Percentiles rank a stretch among this genome's conserved stretches.
phyloP scores from a whole-genome alignment of 257 asterid species.

The Ballota nigra region DNA sequence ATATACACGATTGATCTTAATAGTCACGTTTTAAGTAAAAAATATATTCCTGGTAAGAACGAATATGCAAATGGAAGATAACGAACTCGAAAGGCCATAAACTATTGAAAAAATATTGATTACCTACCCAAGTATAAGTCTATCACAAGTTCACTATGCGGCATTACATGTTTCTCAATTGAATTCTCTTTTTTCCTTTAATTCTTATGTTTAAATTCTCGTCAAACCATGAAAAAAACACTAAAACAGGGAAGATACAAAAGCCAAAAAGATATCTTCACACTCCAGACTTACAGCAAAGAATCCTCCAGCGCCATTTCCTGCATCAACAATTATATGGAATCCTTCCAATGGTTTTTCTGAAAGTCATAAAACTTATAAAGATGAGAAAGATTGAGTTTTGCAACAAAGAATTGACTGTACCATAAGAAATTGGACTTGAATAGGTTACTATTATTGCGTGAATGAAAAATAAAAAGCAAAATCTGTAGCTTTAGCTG shows the following conservation, averaged over 20 bases:
- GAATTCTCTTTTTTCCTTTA: neutral
- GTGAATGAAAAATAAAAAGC: neutral
- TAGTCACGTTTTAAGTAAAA: neutral
- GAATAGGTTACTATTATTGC: slow-evolving; percentile 3
- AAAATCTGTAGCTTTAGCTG: neutral
- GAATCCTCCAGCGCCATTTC: slow-evolving; percentile 99
- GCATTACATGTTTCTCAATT: neutral
- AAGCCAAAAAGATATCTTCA: neutral
- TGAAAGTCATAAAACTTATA: slow-evolving; percentile 36
- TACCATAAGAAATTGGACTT: slow-evolving; percentile 14
- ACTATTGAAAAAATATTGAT: neutral
- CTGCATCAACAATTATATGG: slow-evolving; percentile 98
- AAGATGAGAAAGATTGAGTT: slow-evolving; percentile 28
- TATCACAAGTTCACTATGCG: neutral
- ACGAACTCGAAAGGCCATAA: slow-evolving; percentile 17
- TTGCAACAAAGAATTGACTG: slow-evolving; percentile 14
- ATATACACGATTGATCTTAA: no score
- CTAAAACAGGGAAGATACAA: slow-evolving; percentile 9
- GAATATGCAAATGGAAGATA: neutral
- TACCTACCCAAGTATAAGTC: neutral
- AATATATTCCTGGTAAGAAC: neutral
- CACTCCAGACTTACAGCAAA: slow-evolving; percentile 70
- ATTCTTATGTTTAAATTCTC: neutral
- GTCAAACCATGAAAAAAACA: neutral
- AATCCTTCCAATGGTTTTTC: slow-evolving; percentile 97